Conservation (phyloP, 345 rosid species). For the Adansonia digitata region DNA sequence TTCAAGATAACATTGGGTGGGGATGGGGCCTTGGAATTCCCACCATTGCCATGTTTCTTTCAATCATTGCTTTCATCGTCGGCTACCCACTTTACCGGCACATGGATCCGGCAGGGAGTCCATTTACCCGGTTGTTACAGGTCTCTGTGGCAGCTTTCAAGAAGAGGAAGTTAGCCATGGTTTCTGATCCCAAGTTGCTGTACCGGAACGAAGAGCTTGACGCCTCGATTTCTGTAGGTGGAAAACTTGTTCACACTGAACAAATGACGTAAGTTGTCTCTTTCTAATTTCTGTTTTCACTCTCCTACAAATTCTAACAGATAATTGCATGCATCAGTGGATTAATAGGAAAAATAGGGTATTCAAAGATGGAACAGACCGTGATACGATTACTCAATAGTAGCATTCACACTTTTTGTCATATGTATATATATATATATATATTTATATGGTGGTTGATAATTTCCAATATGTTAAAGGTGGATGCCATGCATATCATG, state of each 20-base stretch:
- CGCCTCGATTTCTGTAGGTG: slow-evolving; percentile 63
- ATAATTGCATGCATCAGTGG: not conserved
- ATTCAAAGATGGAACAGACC: not conserved
- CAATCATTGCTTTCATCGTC: slow-evolving; percentile 29
- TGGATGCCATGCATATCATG: not conserved
- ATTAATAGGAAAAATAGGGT: not conserved
- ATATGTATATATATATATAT: no score
- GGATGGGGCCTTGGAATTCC: slow-evolving; percentile 68
- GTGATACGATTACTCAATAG: not conserved
- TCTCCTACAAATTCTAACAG: not conserved
- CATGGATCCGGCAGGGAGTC: slow-evolving; percentile 81
- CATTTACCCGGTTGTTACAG: slow-evolving; percentile 79
- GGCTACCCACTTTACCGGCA: slow-evolving; percentile 48
- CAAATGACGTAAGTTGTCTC: slow-evolving; percentile 48
- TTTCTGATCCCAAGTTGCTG: slow-evolving; percentile 33
- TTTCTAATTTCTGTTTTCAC: not conserved
- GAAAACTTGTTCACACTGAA: slow-evolving; percentile 55
- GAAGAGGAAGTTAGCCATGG: slow-evolving; percentile 48
- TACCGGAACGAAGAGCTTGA: slow-evolving; percentile 69
- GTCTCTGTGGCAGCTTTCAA: slow-evolving; percentile 57
- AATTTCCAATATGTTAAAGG: not conserved
- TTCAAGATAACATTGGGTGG: slow-evolving; percentile 66
- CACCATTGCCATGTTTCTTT: slow-evolving; percentile 43
- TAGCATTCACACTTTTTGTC: slow-evolving; percentile 21
- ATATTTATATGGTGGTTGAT: no score